A percentile compares a stretch with the other conserved stretches of the same genome.
These are phyloP conservation scores for Arthrobotrys megalospora DNA, from an alignment of 2,329 filamentous ascomycete genomes.

Conservation along the genomic window DNA sequence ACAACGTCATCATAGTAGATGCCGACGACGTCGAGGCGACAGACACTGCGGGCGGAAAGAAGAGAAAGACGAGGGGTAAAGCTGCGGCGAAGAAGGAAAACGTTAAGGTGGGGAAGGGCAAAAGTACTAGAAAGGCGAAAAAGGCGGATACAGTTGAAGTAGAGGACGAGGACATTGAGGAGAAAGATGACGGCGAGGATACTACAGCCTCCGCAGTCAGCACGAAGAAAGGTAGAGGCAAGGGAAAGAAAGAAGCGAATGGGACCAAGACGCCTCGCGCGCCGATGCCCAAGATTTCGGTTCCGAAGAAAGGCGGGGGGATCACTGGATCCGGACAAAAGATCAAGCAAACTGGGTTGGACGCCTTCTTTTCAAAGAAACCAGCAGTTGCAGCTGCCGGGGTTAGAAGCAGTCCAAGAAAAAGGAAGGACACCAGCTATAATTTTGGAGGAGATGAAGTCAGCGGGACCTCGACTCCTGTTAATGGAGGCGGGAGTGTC, in stretches of 20 bases:
- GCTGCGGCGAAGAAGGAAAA: constrained; percentile 44
- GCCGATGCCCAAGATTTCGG: constrained; percentile 28
- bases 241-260: constrained; percentile 31
- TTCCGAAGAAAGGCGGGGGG: constrained; percentile 36
- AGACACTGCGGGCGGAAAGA: constrained; percentile 37
- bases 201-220: constrained; percentile 5
- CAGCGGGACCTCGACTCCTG: constrained; percentile 46
- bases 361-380: constrained; percentile 58
- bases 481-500: constrained; percentile 41
- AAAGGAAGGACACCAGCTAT: constrained; percentile 36
- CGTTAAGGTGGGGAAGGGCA: constrained; percentile 11
- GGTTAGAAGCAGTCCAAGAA: constrained; percentile 59
- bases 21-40: constrained; percentile 49
- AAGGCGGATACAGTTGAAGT: background rate
- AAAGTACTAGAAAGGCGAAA: constrained; percentile 6
- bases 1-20: constrained; percentile 54
- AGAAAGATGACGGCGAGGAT: constrained; percentile 33
- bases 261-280: constrained; percentile 33
- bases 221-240: constrained; percentile 34
- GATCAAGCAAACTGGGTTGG: constrained; percentile 47
- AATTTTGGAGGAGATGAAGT: constrained; percentile 25
- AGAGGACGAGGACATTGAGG: background rate
- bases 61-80: constrained; percentile 47
- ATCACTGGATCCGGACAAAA: constrained; percentile 30
- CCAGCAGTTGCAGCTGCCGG: constrained; percentile 16